Percentiles rank a stretch among this genome's conserved stretches.
Conservation (phyloP, 2,329 filamentous ascomycete species). For the Venturia pyrina region DNA sequence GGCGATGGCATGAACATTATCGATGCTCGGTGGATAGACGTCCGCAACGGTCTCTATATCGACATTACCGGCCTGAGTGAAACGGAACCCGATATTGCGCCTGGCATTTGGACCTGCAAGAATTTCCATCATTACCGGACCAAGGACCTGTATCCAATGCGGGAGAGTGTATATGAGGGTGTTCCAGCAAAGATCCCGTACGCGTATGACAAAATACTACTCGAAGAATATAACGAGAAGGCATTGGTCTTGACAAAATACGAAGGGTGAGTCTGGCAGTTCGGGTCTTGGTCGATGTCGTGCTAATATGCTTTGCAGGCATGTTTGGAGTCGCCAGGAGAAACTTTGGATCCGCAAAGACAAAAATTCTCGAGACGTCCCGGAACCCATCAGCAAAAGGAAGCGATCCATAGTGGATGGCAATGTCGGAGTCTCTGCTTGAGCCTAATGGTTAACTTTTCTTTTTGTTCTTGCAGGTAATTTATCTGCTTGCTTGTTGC, state of each 20-base stretch:
- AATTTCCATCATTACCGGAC: constrained; percentile 64
- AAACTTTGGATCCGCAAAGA: constrained; percentile 7
- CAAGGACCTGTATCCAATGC: constrained; percentile 66
- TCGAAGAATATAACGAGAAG: constrained; percentile 55
- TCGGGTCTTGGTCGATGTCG: background rate
- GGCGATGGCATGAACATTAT: constrained; percentile 69
- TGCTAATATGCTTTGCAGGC: constrained; percentile 4
- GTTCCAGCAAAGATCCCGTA: constrained; percentile 61
- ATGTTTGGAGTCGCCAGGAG: constrained; percentile 7
- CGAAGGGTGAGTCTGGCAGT: constrained; percentile 44
- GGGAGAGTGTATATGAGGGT: constrained; percentile 65
- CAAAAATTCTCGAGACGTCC: background rate
- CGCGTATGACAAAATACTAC: constrained; percentile 54
- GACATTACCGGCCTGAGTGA: constrained; percentile 72
- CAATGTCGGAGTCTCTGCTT: background rate
- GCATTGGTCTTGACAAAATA: constrained; percentile 51
- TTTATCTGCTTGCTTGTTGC: background rate
- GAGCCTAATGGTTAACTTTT: background rate
- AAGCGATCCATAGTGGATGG: background rate
- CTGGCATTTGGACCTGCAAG: constrained; percentile 69
- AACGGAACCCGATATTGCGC: constrained; percentile 46
- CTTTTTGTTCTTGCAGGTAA: background rate
- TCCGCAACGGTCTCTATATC: constrained; percentile 65
- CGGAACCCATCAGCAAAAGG: background rate
- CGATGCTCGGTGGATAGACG: constrained; percentile 76